Evolutionary conservation across 2,329 filamentous ascomycete species (phyloP).

Genomic region (Aspergillus sp.): DNA sequence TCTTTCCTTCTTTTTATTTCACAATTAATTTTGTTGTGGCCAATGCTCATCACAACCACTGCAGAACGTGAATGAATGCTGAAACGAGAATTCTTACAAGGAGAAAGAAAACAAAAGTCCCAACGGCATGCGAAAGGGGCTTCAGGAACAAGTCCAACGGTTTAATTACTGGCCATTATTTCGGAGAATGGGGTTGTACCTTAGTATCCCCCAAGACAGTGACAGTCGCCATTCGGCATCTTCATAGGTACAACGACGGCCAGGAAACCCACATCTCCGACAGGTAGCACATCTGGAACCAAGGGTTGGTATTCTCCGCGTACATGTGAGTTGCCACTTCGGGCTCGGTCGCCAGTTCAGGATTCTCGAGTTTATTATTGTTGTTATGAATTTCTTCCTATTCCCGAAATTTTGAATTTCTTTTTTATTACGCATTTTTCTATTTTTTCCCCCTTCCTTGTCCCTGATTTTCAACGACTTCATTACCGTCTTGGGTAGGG

Average conservation of each 20-base stretch:
- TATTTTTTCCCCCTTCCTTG: slow-evolving; percentile 3
- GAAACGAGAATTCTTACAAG: neutral
- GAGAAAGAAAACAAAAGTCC: neutral
- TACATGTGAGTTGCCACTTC: slow-evolving; percentile 16
- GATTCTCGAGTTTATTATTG: neutral
- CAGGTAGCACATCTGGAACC: neutral
- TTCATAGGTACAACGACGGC: too few relatives aligned
- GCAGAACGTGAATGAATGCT: neutral
- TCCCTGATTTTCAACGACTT: neutral
- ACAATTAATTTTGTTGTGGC: neutral
- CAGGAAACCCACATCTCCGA: too few relatives aligned
- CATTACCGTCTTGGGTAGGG: too few relatives aligned
- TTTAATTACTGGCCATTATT: neutral
- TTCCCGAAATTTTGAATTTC: neutral
- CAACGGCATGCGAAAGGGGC: neutral
- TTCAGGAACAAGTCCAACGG: neutral
- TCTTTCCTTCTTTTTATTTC: neutral
- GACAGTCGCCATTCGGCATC: neutral
- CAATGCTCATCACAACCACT: neutral
- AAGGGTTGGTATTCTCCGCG: neutral
- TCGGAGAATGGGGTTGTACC: neutral
- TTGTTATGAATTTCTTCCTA: neutral
- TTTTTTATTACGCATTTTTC: neutral
- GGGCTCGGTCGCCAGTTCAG: slow-evolving; percentile 9
- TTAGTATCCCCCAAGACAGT: neutral